These are phyloP conservation scores for Rubus parviflorus DNA, from an alignment of 306 rosid genomes.

Conservation along the genomic window DNA sequence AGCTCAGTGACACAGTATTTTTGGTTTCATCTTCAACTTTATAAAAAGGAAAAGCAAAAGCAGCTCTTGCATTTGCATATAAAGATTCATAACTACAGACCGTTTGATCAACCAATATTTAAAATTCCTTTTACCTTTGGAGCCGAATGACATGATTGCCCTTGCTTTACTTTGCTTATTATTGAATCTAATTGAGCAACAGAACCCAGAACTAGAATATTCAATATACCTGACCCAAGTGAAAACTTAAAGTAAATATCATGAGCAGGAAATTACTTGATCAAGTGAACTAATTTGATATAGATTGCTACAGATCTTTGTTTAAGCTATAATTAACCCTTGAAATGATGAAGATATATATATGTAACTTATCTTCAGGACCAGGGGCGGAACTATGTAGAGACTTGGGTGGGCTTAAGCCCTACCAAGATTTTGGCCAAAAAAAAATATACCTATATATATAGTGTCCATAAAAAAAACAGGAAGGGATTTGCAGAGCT, in stretches of 20 bases:
- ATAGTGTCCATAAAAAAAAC: too few relatives aligned
- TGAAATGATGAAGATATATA: not conserved
- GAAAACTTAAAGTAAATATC: not conserved
- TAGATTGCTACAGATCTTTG: not conserved
- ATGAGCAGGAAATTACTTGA: not conserved
- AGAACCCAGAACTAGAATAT: conserved; percentile 9
- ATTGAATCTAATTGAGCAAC: conserved; percentile 20
- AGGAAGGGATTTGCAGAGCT: too few relatives aligned
- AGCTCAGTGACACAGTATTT: conserved; percentile 25
- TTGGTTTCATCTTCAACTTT: conserved; percentile 71
- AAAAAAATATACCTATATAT: too few relatives aligned
- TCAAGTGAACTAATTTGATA: not conserved
- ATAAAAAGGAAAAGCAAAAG: conserved; percentile 71
- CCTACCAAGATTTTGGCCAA: too few relatives aligned
- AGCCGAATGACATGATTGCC: conserved; percentile 5
- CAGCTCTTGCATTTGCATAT: conserved; percentile 39
- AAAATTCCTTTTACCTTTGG: conserved; percentile 4
- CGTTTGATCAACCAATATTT: conserved; percentile 42
- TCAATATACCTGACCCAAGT: conserved; percentile 3
- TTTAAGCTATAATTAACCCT: not conserved
- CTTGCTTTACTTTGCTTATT: not conserved
- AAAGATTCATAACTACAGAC: conserved; percentile 54
- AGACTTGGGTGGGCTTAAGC: too few relatives aligned
- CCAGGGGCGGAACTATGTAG: too few relatives aligned
- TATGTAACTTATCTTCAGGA: not conserved